phyloP scores from a whole-genome alignment of 495 filamentous ascomycete genomes.

The Pyrenula aspistea region DNA sequence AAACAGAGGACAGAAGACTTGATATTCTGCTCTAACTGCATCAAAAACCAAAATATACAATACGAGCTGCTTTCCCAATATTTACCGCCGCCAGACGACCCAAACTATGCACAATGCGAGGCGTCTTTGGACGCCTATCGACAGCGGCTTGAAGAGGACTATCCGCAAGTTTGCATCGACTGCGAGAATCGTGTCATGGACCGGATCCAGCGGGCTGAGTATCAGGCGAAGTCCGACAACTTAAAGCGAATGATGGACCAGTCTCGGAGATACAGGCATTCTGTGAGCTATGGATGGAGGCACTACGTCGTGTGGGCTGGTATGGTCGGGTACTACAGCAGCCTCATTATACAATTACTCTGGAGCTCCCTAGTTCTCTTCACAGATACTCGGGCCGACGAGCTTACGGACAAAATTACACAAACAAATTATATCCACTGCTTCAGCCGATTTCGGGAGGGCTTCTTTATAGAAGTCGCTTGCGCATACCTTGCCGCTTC shows the following conservation, averaged over 20 bases:
- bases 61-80: conserved; percentile 56
- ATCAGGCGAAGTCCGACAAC: conserved; percentile 70
- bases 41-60: conserved; percentile 72
- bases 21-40: conserved; percentile 68
- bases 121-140: conserved; percentile 47
- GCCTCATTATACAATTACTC: conserved; percentile 26
- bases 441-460: neutral
- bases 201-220: conserved; percentile 53
- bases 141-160: conserved; percentile 54
- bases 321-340: conserved; percentile 41
- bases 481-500: neutral
- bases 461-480: neutral
- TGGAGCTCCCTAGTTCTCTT: conserved; percentile 12
- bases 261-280: conserved; percentile 10
- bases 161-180: conserved; percentile 70
- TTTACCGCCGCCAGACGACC: conserved; percentile 54
- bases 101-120: conserved; percentile 45
- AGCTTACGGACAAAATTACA: neutral
- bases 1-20: conserved; percentile 21
- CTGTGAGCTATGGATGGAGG: conserved; percentile 36
- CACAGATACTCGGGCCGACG: neutral
- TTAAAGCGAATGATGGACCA: conserved; percentile 60
- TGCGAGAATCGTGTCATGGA: conserved; percentile 57
- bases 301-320: conserved; percentile 31
- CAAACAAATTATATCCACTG: neutral